These are phyloP conservation scores for Plasmodium gaboni DNA, from an alignment of 169 alveolate genomes.

Conservation along the genomic window DNA sequence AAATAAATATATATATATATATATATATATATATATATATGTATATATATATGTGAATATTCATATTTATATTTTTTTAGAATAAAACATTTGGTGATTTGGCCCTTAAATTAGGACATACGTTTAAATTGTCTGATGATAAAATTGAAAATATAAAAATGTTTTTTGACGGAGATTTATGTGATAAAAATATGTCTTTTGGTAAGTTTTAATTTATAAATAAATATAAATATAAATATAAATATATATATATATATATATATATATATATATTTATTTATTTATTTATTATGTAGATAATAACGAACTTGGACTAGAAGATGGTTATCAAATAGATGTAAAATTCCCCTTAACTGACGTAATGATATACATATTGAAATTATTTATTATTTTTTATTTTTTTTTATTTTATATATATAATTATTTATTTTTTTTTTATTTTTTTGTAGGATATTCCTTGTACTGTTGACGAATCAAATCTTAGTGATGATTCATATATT, in stretches of 20 bases:
- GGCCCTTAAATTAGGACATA: constrained; percentile 39
- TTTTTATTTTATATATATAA: background rate
- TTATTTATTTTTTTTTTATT: background rate
- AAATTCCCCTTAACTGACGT: constrained; percentile 56
- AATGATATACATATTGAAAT: background rate
- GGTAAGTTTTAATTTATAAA: background rate
- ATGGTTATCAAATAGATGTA: constrained; percentile 70
- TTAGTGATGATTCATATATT: constrained; percentile 48
- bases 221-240: background rate
- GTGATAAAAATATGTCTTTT: constrained; percentile 48
- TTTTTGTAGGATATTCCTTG: constrained; percentile 21
- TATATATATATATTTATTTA: background rate
- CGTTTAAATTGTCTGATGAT: constrained; percentile 52
- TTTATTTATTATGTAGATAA: constrained; percentile 15
- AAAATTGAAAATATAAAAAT: constrained; percentile 58
- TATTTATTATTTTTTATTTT: background rate
- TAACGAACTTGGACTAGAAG: constrained; percentile 63
- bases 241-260: background rate
- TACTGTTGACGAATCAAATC: constrained; percentile 16
- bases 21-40: background rate
- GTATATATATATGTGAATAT: background rate
- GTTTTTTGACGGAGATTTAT: constrained; percentile 73
- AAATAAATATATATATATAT: constrained; percentile 4
- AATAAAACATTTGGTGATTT: constrained; percentile 73
- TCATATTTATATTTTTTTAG: constrained; percentile 1